Conservation (phyloP, 2,329 filamentous ascomycete species). For the Botrytis galanthina region DNA sequence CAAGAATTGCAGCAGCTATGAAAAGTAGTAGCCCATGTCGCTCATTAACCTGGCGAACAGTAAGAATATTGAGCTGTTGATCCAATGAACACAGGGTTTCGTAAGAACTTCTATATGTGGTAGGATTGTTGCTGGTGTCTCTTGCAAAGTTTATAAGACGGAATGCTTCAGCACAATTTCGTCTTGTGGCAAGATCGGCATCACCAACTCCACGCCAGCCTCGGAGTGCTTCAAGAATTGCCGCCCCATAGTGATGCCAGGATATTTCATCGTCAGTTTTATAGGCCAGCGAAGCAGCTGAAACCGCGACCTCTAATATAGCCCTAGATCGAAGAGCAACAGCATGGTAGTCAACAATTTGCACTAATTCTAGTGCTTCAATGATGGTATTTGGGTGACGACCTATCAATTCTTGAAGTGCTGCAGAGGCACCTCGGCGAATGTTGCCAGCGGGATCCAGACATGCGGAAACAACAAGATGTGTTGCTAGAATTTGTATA, state of each 20-base stretch:
- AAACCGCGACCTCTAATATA: slow-evolving; percentile 71
- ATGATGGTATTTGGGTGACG: slow-evolving; percentile 83
- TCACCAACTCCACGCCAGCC: slow-evolving; percentile 89
- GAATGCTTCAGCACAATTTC: slow-evolving; percentile 68
- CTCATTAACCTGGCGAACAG: slow-evolving; percentile 61
- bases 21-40: slow-evolving; percentile 65
- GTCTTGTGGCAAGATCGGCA: slow-evolving; percentile 68
- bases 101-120: neutral
- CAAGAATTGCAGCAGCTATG: slow-evolving; percentile 45
- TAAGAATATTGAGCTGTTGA: slow-evolving; percentile 21
- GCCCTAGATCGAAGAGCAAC: slow-evolving; percentile 85
- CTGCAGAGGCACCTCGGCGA: slow-evolving; percentile 85
- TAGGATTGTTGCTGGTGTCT: neutral
- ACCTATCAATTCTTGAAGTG: slow-evolving; percentile 89
- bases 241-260: slow-evolving; percentile 45
- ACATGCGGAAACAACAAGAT: slow-evolving; percentile 77
- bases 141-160: neutral
- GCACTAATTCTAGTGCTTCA: slow-evolving; percentile 69
- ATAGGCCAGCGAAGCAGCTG: slow-evolving; percentile 62
- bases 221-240: slow-evolving; percentile 68
- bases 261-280: slow-evolving; percentile 49
- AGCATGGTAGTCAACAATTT: slow-evolving; percentile 88
- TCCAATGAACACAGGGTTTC: slow-evolving; percentile 19
- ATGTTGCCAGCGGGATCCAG: slow-evolving; percentile 93
- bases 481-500: slow-evolving; percentile 74